These are phyloP conservation scores for Plasmopara muralis DNA, from an alignment of 352 stramenopile species.

Conservation along the genomic window DNA sequence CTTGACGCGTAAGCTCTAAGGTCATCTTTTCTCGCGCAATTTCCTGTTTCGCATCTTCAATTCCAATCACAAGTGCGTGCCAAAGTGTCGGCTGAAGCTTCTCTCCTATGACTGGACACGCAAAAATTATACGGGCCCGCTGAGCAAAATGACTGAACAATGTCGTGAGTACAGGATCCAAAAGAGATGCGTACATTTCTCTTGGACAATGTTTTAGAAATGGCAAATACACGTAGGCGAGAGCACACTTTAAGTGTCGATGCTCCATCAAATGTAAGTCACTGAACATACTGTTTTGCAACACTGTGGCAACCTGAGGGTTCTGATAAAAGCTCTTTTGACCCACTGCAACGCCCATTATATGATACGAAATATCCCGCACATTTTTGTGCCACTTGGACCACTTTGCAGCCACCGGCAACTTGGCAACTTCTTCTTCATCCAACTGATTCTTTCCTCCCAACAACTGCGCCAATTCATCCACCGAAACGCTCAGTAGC, in stretches of 20 bases:
- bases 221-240: constrained; percentile 66
- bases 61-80: constrained; percentile 46
- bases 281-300: constrained; percentile 60
- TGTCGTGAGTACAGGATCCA: constrained; percentile 51
- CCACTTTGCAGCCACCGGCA: constrained; percentile 44
- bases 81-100: constrained; percentile 37
- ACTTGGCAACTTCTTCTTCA: constrained; percentile 54
- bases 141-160: constrained; percentile 53
- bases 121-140: constrained; percentile 41
- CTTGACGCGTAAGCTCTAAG: constrained; percentile 56
- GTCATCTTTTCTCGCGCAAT: constrained; percentile 68
- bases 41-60: constrained; percentile 63
- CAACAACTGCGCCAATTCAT: constrained; percentile 69
- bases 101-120: constrained; percentile 12
- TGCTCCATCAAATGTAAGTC: constrained; percentile 66
- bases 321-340: constrained; percentile 50
- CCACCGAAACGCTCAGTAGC: constrained; percentile 60
- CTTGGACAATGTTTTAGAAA: constrained; percentile 64
- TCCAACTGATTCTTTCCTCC: constrained; percentile 68
- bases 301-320: constrained; percentile 32
- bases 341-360: constrained; percentile 52
- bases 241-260: constrained; percentile 53
- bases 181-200: constrained; percentile 48
- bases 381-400: constrained; percentile 81
- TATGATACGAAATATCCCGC: constrained; percentile 70